Evolutionary conservation across 139 green algal species (phyloP), one percentile per base, ranked within the genome.

Genomic region (Micractinium sp.): DNA sequence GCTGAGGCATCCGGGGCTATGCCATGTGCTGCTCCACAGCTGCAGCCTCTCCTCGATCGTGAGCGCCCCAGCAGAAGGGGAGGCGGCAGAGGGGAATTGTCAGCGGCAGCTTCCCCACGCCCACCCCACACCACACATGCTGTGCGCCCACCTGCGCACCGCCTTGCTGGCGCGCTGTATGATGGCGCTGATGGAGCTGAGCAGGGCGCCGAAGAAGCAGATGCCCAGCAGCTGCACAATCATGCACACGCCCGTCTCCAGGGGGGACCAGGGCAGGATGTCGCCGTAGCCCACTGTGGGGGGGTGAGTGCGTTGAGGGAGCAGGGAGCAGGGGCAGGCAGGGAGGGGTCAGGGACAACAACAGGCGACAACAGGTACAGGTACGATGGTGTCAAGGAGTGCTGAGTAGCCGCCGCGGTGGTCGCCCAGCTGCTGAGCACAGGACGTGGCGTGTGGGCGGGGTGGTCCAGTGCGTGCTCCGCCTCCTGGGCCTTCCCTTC

Each of bases 91-190:
- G 63, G 19, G 63, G 63, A 16, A 9, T 56, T 9, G 47, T 56
- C 47, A 56, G 47, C 47, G 47, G 47, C 5, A 56, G 47, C 47
- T 5, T 27, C 71, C 29, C 0, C 71, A 16, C 9, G 16, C 18
- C 71, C 71, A 39, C n/a, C n/a, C n/a, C n/a, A n/a, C n/a, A n/a
- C n/a, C n/a, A n/a, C n/a, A n/a, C n/a, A n/a, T n/a, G n/a, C 71
- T 18, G 22, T 1, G n/a, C 29, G 25, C 77, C 39, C 77, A 76
- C 56, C 81, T 75, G 33, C 81, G 81, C 1, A 56, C 81, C 33
- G 81, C 81, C 81, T 86, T 86, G 81, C 60, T 76, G 56, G 81
- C 81, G 0, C 81, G 56, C 81, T 86, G 81, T 13, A 86, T 76
- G 33, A 75, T 29, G 60, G 56, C 60, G 33, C 56, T 56, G 3